Conservation (phyloP, 1,139 yeast species). For the Saccharomyces pastorianus region DNA sequence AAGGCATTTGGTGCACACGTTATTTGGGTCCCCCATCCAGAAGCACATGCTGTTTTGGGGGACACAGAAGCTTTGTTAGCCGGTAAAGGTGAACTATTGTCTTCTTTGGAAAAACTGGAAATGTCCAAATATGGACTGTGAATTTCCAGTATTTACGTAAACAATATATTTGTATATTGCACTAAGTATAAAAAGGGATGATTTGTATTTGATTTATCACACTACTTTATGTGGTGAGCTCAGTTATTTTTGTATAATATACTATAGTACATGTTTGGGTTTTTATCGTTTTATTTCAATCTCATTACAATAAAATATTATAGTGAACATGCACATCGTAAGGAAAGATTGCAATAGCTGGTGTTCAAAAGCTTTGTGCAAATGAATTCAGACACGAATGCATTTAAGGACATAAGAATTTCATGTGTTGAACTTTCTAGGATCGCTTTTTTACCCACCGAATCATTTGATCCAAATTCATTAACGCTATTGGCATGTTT, state of each 20-base stretch:
- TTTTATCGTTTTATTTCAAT: not conserved
- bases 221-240: not conserved
- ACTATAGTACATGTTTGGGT: not conserved
- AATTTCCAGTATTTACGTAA: not conserved
- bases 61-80: conserved; percentile 43
- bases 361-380: not conserved
- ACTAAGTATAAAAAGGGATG: no score
- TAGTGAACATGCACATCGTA: not conserved
- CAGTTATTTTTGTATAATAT: not conserved
- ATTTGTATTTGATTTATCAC: not conserved
- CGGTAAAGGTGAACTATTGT: conserved; percentile 50
- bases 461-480: conserved; percentile 30
- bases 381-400: not conserved
- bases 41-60: conserved; percentile 49
- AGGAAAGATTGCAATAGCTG: not conserved
- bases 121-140: conserved; percentile 40
- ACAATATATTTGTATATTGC: not conserved
- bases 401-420: conserved; percentile 29
- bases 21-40: conserved; percentile 84
- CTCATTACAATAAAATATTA: not conserved
- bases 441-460: conserved; percentile 36
- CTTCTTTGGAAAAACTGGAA: conserved; percentile 48
- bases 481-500: conserved; percentile 30
- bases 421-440: conserved; percentile 39
- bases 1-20: conserved; percentile 77